phyloP scores from a whole-genome alignment of 202 grass and related monocot genomes.

The Setaria italica region DNA sequence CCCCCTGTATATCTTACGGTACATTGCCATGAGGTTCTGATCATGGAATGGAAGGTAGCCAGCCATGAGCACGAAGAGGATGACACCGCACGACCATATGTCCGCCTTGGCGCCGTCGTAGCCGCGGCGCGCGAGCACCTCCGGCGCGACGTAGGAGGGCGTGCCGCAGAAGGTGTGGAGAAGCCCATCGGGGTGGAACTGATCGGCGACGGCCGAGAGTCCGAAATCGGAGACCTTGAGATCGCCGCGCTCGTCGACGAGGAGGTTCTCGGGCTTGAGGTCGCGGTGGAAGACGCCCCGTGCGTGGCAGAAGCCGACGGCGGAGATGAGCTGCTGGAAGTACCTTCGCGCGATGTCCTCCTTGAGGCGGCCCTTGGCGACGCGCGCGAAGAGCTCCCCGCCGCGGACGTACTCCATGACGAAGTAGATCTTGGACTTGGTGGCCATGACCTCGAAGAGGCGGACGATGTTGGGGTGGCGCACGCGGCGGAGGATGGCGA shows the following conservation, averaged over 20 bases:
- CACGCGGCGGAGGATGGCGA: slow-evolving; percentile 75
- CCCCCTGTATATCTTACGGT: slow-evolving; percentile 87
- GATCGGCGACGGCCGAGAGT: slow-evolving; percentile 87
- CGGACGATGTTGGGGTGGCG: slow-evolving; percentile 79
- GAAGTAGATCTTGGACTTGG: slow-evolving; percentile 89
- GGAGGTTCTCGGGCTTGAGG: slow-evolving; percentile 92
- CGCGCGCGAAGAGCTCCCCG: slow-evolving; percentile 82
- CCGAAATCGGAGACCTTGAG: slow-evolving; percentile 99
- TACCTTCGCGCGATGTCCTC: slow-evolving; percentile 72
- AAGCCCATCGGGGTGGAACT: slow-evolving; percentile 83
- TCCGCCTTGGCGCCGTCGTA: slow-evolving; percentile 92
- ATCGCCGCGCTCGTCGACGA: slow-evolving; percentile 75
- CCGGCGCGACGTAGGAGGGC: slow-evolving; percentile 87
- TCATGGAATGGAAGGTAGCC: slow-evolving; percentile 94
- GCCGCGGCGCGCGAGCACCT: slow-evolving; percentile 81
- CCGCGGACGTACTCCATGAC: slow-evolving; percentile 88
- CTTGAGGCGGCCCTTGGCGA: slow-evolving; percentile 67
- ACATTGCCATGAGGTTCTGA: slow-evolving; percentile 90
- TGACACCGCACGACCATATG: slow-evolving; percentile 91
- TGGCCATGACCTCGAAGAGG: slow-evolving; percentile 87
- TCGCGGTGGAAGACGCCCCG: slow-evolving; percentile 90
- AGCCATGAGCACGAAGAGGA: slow-evolving; percentile 87
- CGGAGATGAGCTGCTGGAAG: slow-evolving; percentile 89
- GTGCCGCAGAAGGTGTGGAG: slow-evolving; percentile 99
- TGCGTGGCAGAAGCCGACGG: slow-evolving; percentile 83